Percentiles rank a stretch among this genome's conserved stretches.
These are phyloP conservation scores for Asclepias syriaca DNA, from an alignment of 257 asterid genomes.

Conservation along the genomic window DNA sequence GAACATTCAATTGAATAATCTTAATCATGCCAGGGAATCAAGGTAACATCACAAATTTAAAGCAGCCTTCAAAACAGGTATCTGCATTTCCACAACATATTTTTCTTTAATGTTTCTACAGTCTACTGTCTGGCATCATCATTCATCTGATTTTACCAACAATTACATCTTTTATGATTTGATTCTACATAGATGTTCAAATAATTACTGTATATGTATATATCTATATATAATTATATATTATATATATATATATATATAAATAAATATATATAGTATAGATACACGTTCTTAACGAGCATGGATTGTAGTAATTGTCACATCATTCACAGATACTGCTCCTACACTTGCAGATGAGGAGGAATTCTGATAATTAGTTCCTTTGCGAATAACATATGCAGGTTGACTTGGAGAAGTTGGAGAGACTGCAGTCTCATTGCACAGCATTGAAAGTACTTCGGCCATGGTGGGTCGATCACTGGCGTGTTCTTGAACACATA, in stretches of 20 bases:
- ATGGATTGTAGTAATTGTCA: constrained; percentile 10
- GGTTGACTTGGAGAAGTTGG: constrained; percentile 23
- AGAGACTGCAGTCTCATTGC: constrained; percentile 15
- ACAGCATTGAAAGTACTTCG: constrained; percentile 17
- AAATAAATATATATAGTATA: too few species aligned
- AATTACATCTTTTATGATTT: background rate
- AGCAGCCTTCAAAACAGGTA: background rate
- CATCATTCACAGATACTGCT: constrained; percentile 17
- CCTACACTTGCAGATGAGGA: constrained; percentile 6
- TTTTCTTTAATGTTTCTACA: background rate
- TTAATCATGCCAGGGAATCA: background rate
- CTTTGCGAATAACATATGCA: constrained; percentile 4
- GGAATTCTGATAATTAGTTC: background rate
- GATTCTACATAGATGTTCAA: background rate
- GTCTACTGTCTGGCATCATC: background rate
- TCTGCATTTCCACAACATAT: background rate
- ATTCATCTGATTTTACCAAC: background rate
- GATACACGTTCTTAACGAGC: background rate
- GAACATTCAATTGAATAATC: background rate
- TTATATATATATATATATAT: too few species aligned
- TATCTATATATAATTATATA: too few species aligned
- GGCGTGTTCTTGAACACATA: constrained; percentile 31
- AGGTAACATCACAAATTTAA: background rate
- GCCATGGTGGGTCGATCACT: constrained; percentile 23
- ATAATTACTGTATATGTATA: background rate